Percentiles rank a stretch among this genome's conserved stretches.
Evolutionary conservation across 805 yeast genomes (phyloP).

Genomic region (Starmera quercuum): DNA sequence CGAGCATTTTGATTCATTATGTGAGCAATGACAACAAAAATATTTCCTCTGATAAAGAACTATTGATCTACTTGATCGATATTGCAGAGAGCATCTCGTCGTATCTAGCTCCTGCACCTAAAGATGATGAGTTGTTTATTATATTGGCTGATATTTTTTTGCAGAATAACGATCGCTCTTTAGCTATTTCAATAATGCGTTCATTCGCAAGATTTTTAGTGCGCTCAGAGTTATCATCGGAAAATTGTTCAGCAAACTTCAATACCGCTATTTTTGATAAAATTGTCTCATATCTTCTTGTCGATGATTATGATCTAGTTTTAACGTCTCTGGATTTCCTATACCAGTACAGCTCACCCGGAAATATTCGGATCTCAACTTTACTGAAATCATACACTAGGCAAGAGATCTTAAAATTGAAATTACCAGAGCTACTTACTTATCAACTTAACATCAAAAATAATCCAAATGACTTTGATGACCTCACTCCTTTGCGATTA

Average conservation of each 20-base stretch:
- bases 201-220: constrained; percentile 75
- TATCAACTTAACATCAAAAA: constrained; percentile 35
- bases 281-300: constrained; percentile 49
- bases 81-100: constrained; percentile 79
- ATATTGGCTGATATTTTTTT: constrained; percentile 44
- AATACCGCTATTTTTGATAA: constrained; percentile 39
- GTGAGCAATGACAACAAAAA: constrained; percentile 20
- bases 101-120: constrained; percentile 66
- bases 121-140: constrained; percentile 61
- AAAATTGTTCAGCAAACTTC: constrained; percentile 43
- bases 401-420: constrained; percentile 44
- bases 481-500: constrained; percentile 26
- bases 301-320: constrained; percentile 63
- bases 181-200: constrained; percentile 63
- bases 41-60: constrained; percentile 38
- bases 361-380: constrained; percentile 45
- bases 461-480: constrained; percentile 21
- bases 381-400: constrained; percentile 41
- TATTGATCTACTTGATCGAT: constrained; percentile 63
- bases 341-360: constrained; percentile 69
- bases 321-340: constrained; percentile 74
- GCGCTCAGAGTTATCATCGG: constrained; percentile 39
- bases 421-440: constrained; percentile 55
- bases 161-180: constrained; percentile 55
- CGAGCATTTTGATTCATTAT: constrained; percentile 27